Evolutionary conservation across 371 early-diverging fungal species (phyloP).

Genomic region (Capniomyces stellatus): DNA sequence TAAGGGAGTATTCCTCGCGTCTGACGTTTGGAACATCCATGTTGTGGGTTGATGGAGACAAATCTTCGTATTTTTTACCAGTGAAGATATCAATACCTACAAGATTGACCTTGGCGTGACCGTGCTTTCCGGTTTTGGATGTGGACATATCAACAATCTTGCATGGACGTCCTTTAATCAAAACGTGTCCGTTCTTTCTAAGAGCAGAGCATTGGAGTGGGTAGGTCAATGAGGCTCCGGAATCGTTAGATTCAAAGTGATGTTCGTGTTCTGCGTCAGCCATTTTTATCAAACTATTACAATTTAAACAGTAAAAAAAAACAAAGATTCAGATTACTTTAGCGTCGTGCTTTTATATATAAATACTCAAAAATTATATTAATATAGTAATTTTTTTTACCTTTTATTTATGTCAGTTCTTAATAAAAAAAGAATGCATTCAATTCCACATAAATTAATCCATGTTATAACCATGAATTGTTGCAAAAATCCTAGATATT

Average conservation of each 20-base stretch:
- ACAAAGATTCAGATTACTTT: too few relatives aligned
- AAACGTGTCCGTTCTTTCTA: slow-evolving; percentile 94
- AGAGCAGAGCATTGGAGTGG: slow-evolving; percentile 98
- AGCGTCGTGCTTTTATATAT: too few relatives aligned
- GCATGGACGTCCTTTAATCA: slow-evolving; percentile 97
- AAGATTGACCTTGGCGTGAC: slow-evolving; percentile 98
- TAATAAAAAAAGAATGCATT: too few relatives aligned
- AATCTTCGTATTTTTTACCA: slow-evolving; percentile 83
- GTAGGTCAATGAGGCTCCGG: slow-evolving; percentile 85
- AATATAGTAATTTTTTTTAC: too few relatives aligned
- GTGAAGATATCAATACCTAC: slow-evolving; percentile 94
- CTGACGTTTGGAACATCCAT: slow-evolving; percentile 94
- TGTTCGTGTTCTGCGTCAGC: slow-evolving; percentile 30
- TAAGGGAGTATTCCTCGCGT: slow-evolving; percentile 66
- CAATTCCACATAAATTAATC: too few relatives aligned
- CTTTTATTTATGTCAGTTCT: too few relatives aligned
- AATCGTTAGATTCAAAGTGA: slow-evolving; percentile 46
- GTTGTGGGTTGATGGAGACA: slow-evolving; percentile 99
- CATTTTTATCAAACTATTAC: too few relatives aligned
- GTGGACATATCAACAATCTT: slow-evolving; percentile 96
- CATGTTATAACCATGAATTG: too few relatives aligned
- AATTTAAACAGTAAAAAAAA: too few relatives aligned
- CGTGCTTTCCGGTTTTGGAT: slow-evolving; percentile 97
- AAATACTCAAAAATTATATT: too few relatives aligned
- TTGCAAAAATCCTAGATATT: too few relatives aligned